These are phyloP conservation scores for Cyberlindnera sargentensis DNA, from an alignment of 805 yeast species.

Conservation along the genomic window DNA sequence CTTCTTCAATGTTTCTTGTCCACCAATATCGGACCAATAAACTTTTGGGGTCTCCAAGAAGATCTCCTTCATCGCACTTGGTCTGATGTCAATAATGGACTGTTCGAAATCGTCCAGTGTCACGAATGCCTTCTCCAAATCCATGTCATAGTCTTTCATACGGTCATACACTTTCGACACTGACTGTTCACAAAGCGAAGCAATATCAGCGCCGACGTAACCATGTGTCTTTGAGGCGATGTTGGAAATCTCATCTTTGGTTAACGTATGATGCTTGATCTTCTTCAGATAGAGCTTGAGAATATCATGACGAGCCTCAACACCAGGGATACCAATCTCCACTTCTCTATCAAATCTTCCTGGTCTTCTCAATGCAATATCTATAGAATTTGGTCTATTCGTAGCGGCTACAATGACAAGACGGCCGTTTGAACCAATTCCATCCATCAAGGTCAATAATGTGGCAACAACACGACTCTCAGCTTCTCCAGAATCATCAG, in stretches of 20 bases:
- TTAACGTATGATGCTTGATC: slow-evolving; percentile 44
- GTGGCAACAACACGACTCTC: slow-evolving; percentile 91
- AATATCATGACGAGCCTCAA: slow-evolving; percentile 68
- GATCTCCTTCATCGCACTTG: slow-evolving; percentile 96
- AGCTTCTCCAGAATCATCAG: slow-evolving; percentile 85
- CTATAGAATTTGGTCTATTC: slow-evolving; percentile 61
- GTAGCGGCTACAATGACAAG: slow-evolving; percentile 71
- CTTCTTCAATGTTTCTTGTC: slow-evolving; percentile 76
- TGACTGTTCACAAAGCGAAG: slow-evolving; percentile 81
- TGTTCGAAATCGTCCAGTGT: slow-evolving; percentile 56
- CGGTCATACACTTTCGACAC: slow-evolving; percentile 77
- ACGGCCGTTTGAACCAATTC: slow-evolving; percentile 57
- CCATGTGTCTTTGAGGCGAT: slow-evolving; percentile 87
- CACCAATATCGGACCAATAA: slow-evolving; percentile 92
- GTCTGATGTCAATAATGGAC: slow-evolving; percentile 76
- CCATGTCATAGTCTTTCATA: slow-evolving; percentile 20
- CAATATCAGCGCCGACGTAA: slow-evolving; percentile 93
- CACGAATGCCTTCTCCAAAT: slow-evolving; percentile 13
- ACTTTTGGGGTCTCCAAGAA: slow-evolving; percentile 92
- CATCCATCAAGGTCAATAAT: slow-evolving; percentile 73
- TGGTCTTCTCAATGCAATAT: slow-evolving; percentile 72
- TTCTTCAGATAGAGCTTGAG: slow-evolving; percentile 51
- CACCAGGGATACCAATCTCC: slow-evolving; percentile 90
- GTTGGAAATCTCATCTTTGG: slow-evolving; percentile 45
- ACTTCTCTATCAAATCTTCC: slow-evolving; percentile 88